phyloP scores from a whole-genome alignment of 2,329 filamentous ascomycete species.

The Fulvia fulva region DNA sequence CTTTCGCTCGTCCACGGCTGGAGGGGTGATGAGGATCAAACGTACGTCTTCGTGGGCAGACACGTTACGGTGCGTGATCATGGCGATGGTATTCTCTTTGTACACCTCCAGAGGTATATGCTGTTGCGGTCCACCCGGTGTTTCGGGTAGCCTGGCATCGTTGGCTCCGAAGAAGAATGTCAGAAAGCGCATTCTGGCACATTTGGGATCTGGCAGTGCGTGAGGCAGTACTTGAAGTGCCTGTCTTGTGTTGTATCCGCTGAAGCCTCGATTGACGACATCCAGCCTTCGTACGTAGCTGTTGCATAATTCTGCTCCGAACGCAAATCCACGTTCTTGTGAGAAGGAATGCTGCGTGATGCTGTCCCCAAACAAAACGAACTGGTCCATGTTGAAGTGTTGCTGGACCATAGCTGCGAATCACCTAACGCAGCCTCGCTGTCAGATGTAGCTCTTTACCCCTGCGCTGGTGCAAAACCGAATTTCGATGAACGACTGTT shows the following conservation, averaged over 20 bases:
- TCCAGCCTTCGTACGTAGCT: constrained; percentile 73
- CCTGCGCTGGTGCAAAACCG: no score
- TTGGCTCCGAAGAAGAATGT: constrained; percentile 79
- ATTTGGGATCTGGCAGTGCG: constrained; percentile 64
- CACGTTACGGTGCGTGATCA: constrained; percentile 69
- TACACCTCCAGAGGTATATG: constrained; percentile 75
- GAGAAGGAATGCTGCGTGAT: constrained; percentile 68
- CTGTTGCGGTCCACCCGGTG: constrained; percentile 57
- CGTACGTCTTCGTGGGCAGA: constrained; percentile 62
- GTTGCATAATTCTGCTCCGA: constrained; percentile 66
- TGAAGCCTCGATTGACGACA: constrained; percentile 81
- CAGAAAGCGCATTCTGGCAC: constrained; percentile 58
- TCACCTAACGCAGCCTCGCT: neutral
- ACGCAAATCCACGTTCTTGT: constrained; percentile 63
- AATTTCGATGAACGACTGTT: no score
- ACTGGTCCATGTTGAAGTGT: constrained; percentile 45
- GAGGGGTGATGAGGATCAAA: constrained; percentile 75
- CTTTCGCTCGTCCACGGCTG: constrained; percentile 37
- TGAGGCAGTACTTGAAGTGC: constrained; percentile 64
- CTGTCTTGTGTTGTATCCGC: constrained; percentile 78
- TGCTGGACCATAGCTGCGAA: neutral
- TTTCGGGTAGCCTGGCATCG: constrained; percentile 68
- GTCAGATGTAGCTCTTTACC: no score
- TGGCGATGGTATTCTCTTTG: constrained; percentile 64
- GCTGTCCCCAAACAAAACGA: constrained; percentile 83